phyloP scores from a whole-genome alignment of 306 rosid genomes.

The Clitoria ternatea region DNA sequence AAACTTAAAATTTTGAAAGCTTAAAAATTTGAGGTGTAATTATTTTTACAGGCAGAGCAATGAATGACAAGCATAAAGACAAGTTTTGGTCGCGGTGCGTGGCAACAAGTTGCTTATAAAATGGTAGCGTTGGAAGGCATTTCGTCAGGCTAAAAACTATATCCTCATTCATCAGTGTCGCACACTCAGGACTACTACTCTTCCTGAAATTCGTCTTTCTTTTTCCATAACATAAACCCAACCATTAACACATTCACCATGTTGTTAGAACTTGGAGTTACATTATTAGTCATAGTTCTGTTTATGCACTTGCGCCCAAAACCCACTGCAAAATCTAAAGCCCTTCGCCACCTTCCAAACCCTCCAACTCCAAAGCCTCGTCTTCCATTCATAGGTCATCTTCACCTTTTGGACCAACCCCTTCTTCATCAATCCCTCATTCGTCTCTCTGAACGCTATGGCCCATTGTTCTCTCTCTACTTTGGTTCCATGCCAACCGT shows the following conservation, averaged over 20 bases:
- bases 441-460: conserved; percentile 14
- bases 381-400: conserved; percentile 33
- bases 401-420: conserved; percentile 29
- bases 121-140: no score
- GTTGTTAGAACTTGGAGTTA: conserved; percentile 12
- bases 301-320: conserved; percentile 19
- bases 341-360: conserved; percentile 36
- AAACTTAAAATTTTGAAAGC: no score
- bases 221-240: no score
- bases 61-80: no score
- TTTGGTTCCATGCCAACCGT: conserved; percentile 42
- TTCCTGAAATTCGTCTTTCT: no score
- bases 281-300: conserved; percentile 7
- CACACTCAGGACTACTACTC: no score
- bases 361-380: conserved; percentile 43
- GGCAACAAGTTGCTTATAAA: no score
- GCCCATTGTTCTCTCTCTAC: conserved; percentile 38
- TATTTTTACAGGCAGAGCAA: no score
- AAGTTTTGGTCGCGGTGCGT: no score
- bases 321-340: conserved; percentile 21
- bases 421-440: conserved; percentile 37
- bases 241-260: not conserved
- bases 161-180: no score
- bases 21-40: no score
- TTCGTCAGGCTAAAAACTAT: no score